phyloP scores from a whole-genome alignment of 306 rosid genomes.

The Cucumis hystrix region DNA sequence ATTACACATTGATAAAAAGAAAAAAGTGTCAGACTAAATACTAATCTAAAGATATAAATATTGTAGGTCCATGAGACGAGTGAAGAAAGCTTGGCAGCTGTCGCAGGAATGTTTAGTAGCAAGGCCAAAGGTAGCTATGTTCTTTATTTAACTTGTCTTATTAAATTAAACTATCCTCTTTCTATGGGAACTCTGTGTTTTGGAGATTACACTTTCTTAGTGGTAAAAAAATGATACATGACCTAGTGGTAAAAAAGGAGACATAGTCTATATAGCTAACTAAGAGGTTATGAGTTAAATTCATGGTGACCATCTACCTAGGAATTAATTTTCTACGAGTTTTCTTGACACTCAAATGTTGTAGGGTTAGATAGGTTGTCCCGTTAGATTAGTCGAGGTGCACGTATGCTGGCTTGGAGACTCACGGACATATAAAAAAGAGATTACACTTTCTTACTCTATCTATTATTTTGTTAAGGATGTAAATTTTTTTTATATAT shows the following conservation, averaged over 20 bases:
- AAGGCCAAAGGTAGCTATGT: constrained; percentile 85
- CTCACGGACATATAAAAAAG: no score
- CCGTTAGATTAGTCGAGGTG: no score
- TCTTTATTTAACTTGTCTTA: neutral
- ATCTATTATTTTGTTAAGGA: neutral
- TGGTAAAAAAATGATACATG: no score
- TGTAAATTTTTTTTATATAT: neutral
- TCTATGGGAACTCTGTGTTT: neutral
- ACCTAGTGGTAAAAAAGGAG: no score
- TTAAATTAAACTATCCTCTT: neutral
- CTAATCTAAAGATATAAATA: constrained; percentile 9
- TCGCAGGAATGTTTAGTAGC: constrained; percentile 99
- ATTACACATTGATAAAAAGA: neutral
- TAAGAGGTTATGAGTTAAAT: no score
- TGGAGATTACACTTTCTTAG: neutral
- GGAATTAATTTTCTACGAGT: no score
- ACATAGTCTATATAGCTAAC: no score
- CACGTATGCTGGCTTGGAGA: no score
- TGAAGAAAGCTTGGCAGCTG: constrained; percentile 97
- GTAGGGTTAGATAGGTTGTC: no score
- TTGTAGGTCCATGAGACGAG: constrained; percentile 70
- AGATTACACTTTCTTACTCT: neutral
- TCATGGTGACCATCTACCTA: no score
- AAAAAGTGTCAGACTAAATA: neutral
- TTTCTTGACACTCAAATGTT: no score